These are phyloP conservation scores for Cinnamomum micranthum DNA, from an alignment of 164 flowering plant species.

Conservation along the genomic window DNA sequence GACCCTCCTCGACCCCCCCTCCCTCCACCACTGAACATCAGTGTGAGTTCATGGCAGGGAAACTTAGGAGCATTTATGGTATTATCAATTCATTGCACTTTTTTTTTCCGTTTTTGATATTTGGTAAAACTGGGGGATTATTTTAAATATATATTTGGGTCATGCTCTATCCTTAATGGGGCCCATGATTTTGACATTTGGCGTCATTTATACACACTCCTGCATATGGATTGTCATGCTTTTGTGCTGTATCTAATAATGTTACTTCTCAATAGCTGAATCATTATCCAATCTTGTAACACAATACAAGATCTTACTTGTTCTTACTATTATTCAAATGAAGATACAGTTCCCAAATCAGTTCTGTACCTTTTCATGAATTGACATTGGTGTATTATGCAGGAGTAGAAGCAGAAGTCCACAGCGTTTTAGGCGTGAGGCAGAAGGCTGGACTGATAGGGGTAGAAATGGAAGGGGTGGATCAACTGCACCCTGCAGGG, in stretches of 20 bases:
- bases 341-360: not conserved
- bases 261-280: not conserved
- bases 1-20: too few species aligned
- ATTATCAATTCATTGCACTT: too few species aligned
- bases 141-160: too few species aligned
- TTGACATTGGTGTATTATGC: not conserved
- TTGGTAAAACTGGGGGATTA: too few species aligned
- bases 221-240: not conserved
- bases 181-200: not conserved
- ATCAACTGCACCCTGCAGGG: slow-evolving; percentile 43
- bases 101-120: too few species aligned
- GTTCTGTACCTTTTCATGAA: not conserved
- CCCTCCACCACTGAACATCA: too few species aligned
- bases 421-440: slow-evolving; percentile 37
- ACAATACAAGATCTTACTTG: not conserved
- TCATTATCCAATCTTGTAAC: not conserved
- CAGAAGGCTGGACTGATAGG: slow-evolving; percentile 38
- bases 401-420: slow-evolving; percentile 42
- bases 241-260: not conserved
- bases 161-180: too few species aligned
- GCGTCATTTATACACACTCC: not conserved
- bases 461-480: slow-evolving; percentile 37
- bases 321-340: not conserved
- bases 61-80: too few species aligned
- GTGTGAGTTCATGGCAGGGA: too few species aligned